A percentile compares a stretch with the other conserved stretches of the same genome.
Evolutionary conservation across 139 green algal species (phyloP).

Genomic region (Chlorella sp.): DNA sequence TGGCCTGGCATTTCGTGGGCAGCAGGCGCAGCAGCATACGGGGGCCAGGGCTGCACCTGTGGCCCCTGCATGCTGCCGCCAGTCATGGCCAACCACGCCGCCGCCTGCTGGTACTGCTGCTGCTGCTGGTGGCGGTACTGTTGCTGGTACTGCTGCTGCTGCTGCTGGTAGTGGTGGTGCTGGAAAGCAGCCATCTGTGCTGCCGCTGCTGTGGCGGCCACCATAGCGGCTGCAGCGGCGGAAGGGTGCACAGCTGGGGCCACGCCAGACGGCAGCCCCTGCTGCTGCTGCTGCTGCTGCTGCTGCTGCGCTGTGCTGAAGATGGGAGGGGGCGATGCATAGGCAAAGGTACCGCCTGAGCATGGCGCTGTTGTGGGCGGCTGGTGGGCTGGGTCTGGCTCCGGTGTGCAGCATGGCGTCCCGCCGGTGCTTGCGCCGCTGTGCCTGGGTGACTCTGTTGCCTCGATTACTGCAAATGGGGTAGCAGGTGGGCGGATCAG

Average conservation of each 20-base stretch:
- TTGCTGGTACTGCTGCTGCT: background rate
- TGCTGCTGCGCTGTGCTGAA: background rate
- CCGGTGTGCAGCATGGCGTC: no score
- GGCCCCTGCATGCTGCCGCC: background rate
- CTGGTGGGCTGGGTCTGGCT: no score
- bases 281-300: background rate
- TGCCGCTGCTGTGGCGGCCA: background rate
- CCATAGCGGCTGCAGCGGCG: background rate
- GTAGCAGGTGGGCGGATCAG: no score
- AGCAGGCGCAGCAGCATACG: background rate
- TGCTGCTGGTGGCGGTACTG: background rate
- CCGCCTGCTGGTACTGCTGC: constrained; percentile 1
- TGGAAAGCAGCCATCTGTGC: background rate
- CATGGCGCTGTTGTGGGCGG: no score
- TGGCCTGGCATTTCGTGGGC: background rate
- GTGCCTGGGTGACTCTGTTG: constrained; percentile 4
- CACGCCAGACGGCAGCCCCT: background rate
- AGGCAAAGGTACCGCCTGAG: no score
- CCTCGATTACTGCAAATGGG: background rate
- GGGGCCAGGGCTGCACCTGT: background rate
- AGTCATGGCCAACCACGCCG: background rate
- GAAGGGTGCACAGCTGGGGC: no score
- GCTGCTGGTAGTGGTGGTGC: background rate
- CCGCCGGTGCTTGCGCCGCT: background rate
- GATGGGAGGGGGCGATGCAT: no score